phyloP scores from a whole-genome alignment of 306 rosid species.

The Trifolium subterraneum region DNA sequence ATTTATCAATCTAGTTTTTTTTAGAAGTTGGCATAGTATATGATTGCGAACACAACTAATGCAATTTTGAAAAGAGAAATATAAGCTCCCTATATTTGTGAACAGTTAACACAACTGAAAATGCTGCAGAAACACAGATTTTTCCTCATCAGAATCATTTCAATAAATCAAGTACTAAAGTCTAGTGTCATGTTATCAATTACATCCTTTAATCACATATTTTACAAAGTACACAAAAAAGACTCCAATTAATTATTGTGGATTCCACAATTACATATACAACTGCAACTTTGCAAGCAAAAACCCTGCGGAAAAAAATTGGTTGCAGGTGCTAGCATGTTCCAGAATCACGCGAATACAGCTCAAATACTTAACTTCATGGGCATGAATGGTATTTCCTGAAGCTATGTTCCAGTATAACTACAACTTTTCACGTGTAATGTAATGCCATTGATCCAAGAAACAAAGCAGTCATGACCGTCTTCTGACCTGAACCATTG shows the following conservation, averaged over 20 bases:
- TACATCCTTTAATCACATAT: conserved; percentile 11
- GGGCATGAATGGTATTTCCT: conserved; percentile 13
- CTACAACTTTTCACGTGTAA: conserved; percentile 11
- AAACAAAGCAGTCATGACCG: not conserved
- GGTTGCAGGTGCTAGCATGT: conserved; percentile 29
- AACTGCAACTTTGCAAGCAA: conserved; percentile 1
- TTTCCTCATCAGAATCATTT: not conserved
- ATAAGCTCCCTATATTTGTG: not conserved
- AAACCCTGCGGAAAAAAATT: not conserved
- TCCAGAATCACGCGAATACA: not conserved
- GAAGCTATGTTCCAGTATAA: conserved; percentile 13
- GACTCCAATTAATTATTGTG: conserved; percentile 2
- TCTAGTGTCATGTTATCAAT: conserved; percentile 1
- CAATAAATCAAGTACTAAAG: conserved; percentile 7
- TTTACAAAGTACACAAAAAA: conserved; percentile 4
- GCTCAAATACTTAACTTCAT: not conserved
- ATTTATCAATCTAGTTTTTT: conserved; percentile 4
- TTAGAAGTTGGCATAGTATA: no score
- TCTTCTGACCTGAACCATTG: conserved; percentile 3
- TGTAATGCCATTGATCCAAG: conserved; percentile 6
- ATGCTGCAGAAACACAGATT: not conserved
- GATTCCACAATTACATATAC: conserved; percentile 18
- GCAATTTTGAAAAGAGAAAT: not conserved
- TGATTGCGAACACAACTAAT: not conserved
- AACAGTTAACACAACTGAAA: not conserved